Evolutionary conservation across 2,329 filamentous ascomycete genomes (phyloP), one percentile per base, ranked within the genome.

Genomic region (Metarhizium anisopliae): DNA sequence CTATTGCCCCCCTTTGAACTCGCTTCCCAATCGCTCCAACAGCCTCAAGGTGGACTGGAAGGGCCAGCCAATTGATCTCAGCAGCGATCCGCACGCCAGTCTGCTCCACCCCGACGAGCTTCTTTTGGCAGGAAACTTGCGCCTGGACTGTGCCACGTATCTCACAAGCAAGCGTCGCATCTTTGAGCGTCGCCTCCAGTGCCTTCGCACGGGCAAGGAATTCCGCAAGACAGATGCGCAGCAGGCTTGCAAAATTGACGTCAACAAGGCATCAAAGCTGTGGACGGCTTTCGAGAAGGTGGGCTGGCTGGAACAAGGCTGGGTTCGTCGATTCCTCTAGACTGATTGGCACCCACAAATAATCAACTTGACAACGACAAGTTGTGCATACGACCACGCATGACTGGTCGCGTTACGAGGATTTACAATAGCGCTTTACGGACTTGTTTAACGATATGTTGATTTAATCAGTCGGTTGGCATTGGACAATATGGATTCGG

Each of bases 151-250:
- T 69, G 89, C 89, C 18, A 93, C 88, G 13, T 97, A 96, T 67
- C 79, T 97, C 29, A 92, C 89, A 58, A 94, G 89, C 77, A 97
- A 96, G 79, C 86, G 93, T 57, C 86, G 91, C 58, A 93, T 97
- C 66, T 97, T 97, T 69, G 77, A 86, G 55, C 84, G 84, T 52
- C 84, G 89, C 45, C 80, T 93, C 38, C 82, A 87, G 52, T 82
- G 81, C 58, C 81, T 85, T 2, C 74, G 76, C 55, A 84, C 83
- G 40, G 81, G 81, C 67, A 94, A 95, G 71, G 88, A 92, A 65
- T 96, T 96, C 70, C 86, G 90, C 69, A 96, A 96, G 80, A 97
- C 93, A 1, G 90, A 96, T 68, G 90, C 91, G 5, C 93, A 97
- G 70, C 89, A 95, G 69, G 90, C 90, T n/a, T 95, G 90, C 80